Percentiles rank a stretch among this genome's conserved stretches.
Evolutionary conservation across 768 basidiomycete species (phyloP).

Genomic region (Botryobasidium botryosum): DNA sequence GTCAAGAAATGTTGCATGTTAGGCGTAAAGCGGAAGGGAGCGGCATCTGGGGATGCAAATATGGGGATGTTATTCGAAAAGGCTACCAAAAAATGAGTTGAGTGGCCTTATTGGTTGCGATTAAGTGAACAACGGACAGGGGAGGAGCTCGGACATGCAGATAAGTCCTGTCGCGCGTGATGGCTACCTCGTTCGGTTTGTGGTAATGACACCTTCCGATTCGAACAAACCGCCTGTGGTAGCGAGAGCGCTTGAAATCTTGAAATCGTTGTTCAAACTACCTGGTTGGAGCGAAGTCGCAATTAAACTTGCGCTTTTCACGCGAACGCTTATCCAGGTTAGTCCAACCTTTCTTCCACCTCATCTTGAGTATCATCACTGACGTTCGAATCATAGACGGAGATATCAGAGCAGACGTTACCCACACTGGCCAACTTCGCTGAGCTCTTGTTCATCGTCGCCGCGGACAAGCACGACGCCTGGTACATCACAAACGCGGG

Average conservation of each 20-base stretch:
- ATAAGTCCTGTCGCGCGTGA: slow-evolving; percentile 80
- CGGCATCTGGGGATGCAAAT: slow-evolving; percentile 40
- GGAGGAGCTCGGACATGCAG: slow-evolving; percentile 84
- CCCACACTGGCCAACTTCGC: slow-evolving; percentile 37
- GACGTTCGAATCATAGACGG: slow-evolving; percentile 1
- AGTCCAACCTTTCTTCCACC: no score
- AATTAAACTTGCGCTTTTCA: slow-evolving; percentile 81
- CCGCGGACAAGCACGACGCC: slow-evolving; percentile 60
- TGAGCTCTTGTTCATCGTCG: slow-evolving; percentile 80
- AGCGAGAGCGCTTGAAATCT: no score
- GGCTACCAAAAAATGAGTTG: not conserved
- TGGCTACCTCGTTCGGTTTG: no score
- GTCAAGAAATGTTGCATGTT: slow-evolving; percentile 91
- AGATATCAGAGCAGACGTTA: slow-evolving; percentile 1
- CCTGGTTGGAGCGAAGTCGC: slow-evolving; percentile 87
- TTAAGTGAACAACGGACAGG: slow-evolving; percentile 35
- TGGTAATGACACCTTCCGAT: no score
- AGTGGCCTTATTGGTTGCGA: no score
- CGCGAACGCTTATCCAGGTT: slow-evolving; percentile 67
- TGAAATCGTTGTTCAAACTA: no score
- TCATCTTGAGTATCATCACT: no score
- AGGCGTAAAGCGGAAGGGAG: slow-evolving; percentile 94
- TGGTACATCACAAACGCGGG: slow-evolving; percentile 66
- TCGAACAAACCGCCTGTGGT: no score
- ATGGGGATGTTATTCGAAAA: slow-evolving; percentile 9